A percentile compares a stretch with the other conserved stretches of the same genome.
These are phyloP conservation scores for Iberis pinnata DNA, from an alignment of 345 rosid species.

Conservation along the genomic window DNA sequence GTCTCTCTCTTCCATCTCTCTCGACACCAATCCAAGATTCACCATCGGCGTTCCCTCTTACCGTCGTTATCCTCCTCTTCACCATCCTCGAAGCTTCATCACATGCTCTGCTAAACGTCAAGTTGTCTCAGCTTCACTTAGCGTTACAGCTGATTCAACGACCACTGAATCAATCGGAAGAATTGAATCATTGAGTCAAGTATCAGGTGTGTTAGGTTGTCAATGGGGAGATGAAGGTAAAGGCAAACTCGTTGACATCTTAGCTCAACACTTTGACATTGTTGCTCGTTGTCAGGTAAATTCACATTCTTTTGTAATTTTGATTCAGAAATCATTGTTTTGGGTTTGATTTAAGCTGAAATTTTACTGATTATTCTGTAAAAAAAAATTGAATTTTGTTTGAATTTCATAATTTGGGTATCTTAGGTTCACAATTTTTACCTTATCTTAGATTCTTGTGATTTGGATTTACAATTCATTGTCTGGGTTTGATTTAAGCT, in stretches of 20 bases:
- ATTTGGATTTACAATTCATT: no score
- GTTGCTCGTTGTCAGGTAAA: slow-evolving; percentile 97
- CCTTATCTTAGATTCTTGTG: no score
- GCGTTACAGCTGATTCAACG: slow-evolving; percentile 38
- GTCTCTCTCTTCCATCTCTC: slow-evolving; percentile 34
- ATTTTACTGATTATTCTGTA: no score
- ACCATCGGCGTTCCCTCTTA: neutral
- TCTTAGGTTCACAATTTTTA: no score
- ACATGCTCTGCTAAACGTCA: slow-evolving; percentile 31
- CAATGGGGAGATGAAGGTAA: slow-evolving; percentile 99
- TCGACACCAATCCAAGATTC: slow-evolving; percentile 30
- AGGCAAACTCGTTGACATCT: slow-evolving; percentile 93
- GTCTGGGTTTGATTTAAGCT: no score
- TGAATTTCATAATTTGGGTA: no score
- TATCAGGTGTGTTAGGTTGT: slow-evolving; percentile 77
- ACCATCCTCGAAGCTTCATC: slow-evolving; percentile 34
- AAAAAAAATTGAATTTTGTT: no score
- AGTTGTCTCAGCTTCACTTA: slow-evolving; percentile 39
- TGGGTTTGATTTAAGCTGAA: no score
- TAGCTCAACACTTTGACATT: slow-evolving; percentile 79
- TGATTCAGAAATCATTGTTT: no score
- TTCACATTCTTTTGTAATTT: no score
- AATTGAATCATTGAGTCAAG: slow-evolving; percentile 72
- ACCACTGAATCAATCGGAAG: slow-evolving; percentile 36
- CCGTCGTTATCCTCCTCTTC: slow-evolving; percentile 23